Evolutionary conservation across 1,284 basidiomycete species (phyloP), one percentile per base, ranked within the genome.

Genomic region (Sanghuangporus baumii): DNA sequence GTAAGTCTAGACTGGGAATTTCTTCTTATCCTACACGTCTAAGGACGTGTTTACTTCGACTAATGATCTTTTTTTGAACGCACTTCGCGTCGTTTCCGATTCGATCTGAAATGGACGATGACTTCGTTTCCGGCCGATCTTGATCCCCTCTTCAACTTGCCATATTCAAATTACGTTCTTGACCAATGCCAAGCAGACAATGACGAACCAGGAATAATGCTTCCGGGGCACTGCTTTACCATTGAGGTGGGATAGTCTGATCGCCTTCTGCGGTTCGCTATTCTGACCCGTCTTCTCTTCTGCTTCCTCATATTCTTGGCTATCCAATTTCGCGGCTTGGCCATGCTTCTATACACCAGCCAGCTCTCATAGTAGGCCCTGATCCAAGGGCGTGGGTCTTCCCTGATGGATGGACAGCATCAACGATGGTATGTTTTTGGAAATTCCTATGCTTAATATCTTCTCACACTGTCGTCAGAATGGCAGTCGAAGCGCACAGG

Each of bases 341-440:
- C 55, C 46, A 50, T 34, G 37, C 23, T 50, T 26, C 26, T 55
- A 20, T 14, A 52, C 36, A 50, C 8, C 64, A 94, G 86, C 93
- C 93, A 4, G 81, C 81, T 51, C 77, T 96, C 26, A 81, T 94
- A 4, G 88, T 93, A 74, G 93, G 93, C 4, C 74, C 73, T 1
- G 79, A 89, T 61, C 79, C 89, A 0, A 73, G 75, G 18, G 84
- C 84, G 0, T 88, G 86, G 81, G 82, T 92, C 63, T 94, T 91
- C 72, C 91, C 90, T 2, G 93, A 95, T 71, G 92, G 90, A 36
- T 95, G 93, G 93, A 94, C 92, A 2, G 85, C 88, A 40, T 88
- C 89, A 0, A 93, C 93, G 0, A 85, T 89, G 76, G 92, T 86
- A 71, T 20, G 6, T 20, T 48, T 37, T 18, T 36, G 37, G 38